phyloP scores from a whole-genome alignment of 2,329 filamentous ascomycete genomes.

The Venturia asperata region DNA sequence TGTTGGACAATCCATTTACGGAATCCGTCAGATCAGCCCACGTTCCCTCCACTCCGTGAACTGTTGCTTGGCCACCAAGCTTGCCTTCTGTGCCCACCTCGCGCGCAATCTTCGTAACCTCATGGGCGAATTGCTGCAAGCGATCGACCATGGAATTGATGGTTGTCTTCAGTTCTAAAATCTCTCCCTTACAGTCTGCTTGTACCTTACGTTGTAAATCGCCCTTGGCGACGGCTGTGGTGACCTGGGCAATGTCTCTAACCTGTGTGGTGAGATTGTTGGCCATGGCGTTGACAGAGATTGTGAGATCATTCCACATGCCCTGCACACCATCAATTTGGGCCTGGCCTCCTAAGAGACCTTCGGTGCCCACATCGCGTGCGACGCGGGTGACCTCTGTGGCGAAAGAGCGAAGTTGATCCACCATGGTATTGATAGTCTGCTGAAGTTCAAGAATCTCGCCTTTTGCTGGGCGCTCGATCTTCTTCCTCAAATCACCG shows the following conservation, averaged over 20 bases:
- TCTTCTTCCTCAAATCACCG: slow-evolving; percentile 92
- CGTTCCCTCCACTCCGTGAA: slow-evolving; percentile 47
- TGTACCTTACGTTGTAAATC: slow-evolving; percentile 47
- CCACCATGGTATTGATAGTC: slow-evolving; percentile 67
- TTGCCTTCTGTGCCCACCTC: slow-evolving; percentile 48
- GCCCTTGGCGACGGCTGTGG: slow-evolving; percentile 45
- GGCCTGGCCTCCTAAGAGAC: slow-evolving; percentile 56
- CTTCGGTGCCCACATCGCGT: slow-evolving; percentile 57
- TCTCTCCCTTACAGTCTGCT: slow-evolving; percentile 47
- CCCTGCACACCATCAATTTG: slow-evolving; percentile 59
- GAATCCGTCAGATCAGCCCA: slow-evolving; percentile 50
- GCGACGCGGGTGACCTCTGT: slow-evolving; percentile 59
- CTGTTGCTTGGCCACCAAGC: slow-evolving; percentile 46
- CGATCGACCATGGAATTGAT: slow-evolving; percentile 50
- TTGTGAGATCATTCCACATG: slow-evolving; percentile 59
- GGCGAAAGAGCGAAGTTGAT: slow-evolving; percentile 57
- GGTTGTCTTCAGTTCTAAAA: slow-evolving; percentile 44
- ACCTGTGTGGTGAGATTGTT: slow-evolving; percentile 48
- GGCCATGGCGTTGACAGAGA: slow-evolving; percentile 49
- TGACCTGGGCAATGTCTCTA: slow-evolving; percentile 47
- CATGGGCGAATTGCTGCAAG: slow-evolving; percentile 46
- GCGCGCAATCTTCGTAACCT: slow-evolving; percentile 47
- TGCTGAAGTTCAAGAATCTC: slow-evolving; percentile 94
- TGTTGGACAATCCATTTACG: slow-evolving; percentile 49
- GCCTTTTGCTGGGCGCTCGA: slow-evolving; percentile 84